phyloP scores from a whole-genome alignment of 2,329 filamentous ascomycete species.

The Neurospora crassa region DNA sequence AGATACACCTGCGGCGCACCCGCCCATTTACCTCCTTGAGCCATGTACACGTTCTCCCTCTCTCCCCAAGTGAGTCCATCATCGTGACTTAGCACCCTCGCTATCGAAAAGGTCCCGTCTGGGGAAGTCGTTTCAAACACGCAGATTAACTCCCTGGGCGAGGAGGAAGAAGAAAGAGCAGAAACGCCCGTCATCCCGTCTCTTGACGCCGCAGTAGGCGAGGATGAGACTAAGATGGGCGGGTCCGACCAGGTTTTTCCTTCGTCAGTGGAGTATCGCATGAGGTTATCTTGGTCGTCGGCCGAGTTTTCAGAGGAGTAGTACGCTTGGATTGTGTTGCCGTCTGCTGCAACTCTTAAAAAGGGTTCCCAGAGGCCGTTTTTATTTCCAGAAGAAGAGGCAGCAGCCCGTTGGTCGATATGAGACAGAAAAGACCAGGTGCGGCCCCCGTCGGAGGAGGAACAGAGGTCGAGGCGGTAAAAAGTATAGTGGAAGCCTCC shows the following conservation, averaged over 20 bases:
- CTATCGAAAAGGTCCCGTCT: conserved; percentile 24
- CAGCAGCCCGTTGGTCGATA: conserved; percentile 17
- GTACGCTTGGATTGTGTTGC: conserved; percentile 30
- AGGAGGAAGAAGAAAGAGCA: neutral
- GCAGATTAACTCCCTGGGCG: conserved; percentile 16
- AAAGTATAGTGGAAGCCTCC: conserved; percentile 18
- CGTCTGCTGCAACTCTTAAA: conserved; percentile 27
- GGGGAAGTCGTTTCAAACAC: conserved; percentile 32
- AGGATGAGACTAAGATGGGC: conserved; percentile 25
- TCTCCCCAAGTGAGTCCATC: conserved; percentile 32
- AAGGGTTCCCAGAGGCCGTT: conserved; percentile 38
- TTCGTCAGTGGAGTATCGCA: conserved; percentile 29
- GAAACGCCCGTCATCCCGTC: conserved; percentile 38
- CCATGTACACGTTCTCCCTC: conserved; percentile 27
- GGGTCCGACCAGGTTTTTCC: conserved; percentile 28
- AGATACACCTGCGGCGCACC: conserved; percentile 33
- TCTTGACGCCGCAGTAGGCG: conserved; percentile 21
- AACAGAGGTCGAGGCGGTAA: conserved; percentile 32
- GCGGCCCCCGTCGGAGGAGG: conserved; percentile 30
- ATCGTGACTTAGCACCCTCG: conserved; percentile 28
- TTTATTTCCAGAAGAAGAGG: too few relatives aligned
- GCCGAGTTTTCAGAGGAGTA: conserved; percentile 31
- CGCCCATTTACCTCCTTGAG: conserved; percentile 23
- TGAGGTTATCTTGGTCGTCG: conserved; percentile 31
- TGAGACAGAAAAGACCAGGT: conserved; percentile 26